These are phyloP conservation scores for Conticribra guillardii DNA, from an alignment of 108 stramenopile species.

Conservation along the genomic window DNA sequence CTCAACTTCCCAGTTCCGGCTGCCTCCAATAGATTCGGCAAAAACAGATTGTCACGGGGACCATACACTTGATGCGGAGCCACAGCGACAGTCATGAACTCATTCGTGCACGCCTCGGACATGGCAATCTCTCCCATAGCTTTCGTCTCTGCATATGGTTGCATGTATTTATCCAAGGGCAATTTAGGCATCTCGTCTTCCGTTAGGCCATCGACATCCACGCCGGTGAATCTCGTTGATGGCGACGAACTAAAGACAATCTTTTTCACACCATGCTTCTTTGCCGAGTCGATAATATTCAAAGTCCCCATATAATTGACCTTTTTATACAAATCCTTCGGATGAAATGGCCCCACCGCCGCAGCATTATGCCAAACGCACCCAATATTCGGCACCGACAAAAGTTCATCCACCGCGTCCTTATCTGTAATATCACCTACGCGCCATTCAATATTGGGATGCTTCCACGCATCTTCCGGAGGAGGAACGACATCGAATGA, in stretches of 20 bases:
- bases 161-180: conserved; percentile 70
- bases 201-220: conserved; percentile 81
- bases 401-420: conserved; percentile 79
- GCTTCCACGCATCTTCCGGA: conserved; percentile 56
- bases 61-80: conserved; percentile 99
- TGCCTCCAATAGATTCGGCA: conserved; percentile 91
- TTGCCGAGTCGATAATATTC: conserved; percentile 81
- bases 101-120: conserved; percentile 59
- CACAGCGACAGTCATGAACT: conserved; percentile 87
- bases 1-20: conserved; percentile 86
- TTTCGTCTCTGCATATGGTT: conserved; percentile 96
- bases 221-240: conserved; percentile 95
- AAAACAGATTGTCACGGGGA: conserved; percentile 88
- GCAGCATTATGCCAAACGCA: conserved; percentile 96
- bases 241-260: conserved; percentile 93
- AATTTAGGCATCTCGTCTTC: conserved; percentile 79
- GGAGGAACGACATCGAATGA: conserved; percentile 92
- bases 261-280: conserved; percentile 82
- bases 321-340: conserved; percentile 67
- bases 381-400: conserved; percentile 68
- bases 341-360: conserved; percentile 96
- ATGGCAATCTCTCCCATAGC: conserved; percentile 90
- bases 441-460: conserved; percentile 63
- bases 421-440: conserved; percentile 85
- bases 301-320: conserved; percentile 92